A percentile compares a stretch with the other conserved stretches of the same genome.
Evolutionary conservation across 2,329 filamentous ascomycete genomes (phyloP).

Genomic region (Camptophora hylomeconis): DNA sequence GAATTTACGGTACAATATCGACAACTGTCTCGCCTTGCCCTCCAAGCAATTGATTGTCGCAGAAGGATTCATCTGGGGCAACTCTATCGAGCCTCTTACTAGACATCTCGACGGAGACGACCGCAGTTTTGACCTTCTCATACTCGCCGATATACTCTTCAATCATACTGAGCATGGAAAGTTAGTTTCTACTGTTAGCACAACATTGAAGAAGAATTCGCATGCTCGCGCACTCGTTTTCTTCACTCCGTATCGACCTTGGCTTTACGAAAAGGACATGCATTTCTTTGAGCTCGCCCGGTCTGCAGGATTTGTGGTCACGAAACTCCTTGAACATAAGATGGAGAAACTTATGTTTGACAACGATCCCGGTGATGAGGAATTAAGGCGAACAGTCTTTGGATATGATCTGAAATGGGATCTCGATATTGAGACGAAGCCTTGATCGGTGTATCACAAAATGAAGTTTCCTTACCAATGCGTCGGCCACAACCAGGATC

Average conservation of each 20-base stretch:
- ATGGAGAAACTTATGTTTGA: slow-evolving; percentile 85
- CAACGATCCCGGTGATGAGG: slow-evolving; percentile 72
- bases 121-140: slow-evolving; percentile 58
- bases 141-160: slow-evolving; percentile 82
- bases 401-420: slow-evolving; percentile 61
- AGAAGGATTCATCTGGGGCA: slow-evolving; percentile 76
- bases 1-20: slow-evolving; percentile 66
- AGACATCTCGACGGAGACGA: slow-evolving; percentile 33
- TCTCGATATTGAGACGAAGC: too few relatives aligned
- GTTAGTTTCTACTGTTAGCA: slow-evolving; percentile 57
- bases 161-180: slow-evolving; percentile 78
- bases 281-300: slow-evolving; percentile 70
- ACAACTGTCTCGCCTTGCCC: slow-evolving; percentile 36
- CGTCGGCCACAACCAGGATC: too few relatives aligned
- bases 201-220: slow-evolving; percentile 46
- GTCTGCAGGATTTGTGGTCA: slow-evolving; percentile 58
- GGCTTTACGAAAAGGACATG: slow-evolving; percentile 74
- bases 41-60: slow-evolving; percentile 37
- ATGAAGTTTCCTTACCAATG: too few relatives aligned
- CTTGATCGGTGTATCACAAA: too few relatives aligned
- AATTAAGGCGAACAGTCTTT: slow-evolving; percentile 68
- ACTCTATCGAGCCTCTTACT: slow-evolving; percentile 45
- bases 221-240: slow-evolving; percentile 66
- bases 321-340: slow-evolving; percentile 66
- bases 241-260: slow-evolving; percentile 88